Evolutionary conservation across 148 eudicot genomes (phyloP).

Genomic region (Fallopia convolvulus): DNA sequence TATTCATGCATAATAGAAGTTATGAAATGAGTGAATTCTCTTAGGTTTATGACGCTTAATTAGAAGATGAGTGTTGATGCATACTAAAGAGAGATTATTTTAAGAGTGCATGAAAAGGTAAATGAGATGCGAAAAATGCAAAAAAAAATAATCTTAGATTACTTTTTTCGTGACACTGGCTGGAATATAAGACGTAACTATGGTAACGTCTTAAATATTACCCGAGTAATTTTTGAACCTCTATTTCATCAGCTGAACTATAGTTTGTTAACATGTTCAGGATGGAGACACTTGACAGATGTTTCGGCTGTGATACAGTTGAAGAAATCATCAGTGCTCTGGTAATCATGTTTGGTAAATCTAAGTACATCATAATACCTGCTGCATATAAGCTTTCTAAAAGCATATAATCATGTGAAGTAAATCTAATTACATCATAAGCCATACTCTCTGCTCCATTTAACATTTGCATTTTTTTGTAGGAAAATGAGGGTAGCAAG

Average conservation of each 20-base stretch:
- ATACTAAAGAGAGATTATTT: background rate
- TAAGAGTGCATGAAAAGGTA: background rate
- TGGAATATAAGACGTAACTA: background rate
- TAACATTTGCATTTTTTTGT: constrained; percentile 1
- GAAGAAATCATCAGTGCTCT: constrained; percentile 80
- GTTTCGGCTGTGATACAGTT: constrained; percentile 75
- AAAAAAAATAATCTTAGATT: background rate
- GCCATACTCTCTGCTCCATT: background rate
- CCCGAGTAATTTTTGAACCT: background rate
- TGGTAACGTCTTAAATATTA: background rate
- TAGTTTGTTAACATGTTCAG: constrained; percentile 32
- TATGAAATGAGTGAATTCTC: background rate
- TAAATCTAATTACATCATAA: background rate
- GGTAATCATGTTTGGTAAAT: constrained; percentile 29
- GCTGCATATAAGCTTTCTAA: background rate
- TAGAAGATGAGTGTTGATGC: background rate
- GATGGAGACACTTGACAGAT: constrained; percentile 61
- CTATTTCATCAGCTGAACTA: background rate
- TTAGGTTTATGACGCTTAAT: background rate
- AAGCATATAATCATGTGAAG: constrained; percentile 17
- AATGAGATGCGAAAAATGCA: background rate
- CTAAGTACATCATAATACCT: background rate
- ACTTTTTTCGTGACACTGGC: background rate
- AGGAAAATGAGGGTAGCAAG: constrained; percentile 71
- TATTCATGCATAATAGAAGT: background rate